Percentiles rank a stretch among this genome's conserved stretches.
Evolutionary conservation across 345 rosid species (phyloP).

Genomic region (Passiflora organensis): DNA sequence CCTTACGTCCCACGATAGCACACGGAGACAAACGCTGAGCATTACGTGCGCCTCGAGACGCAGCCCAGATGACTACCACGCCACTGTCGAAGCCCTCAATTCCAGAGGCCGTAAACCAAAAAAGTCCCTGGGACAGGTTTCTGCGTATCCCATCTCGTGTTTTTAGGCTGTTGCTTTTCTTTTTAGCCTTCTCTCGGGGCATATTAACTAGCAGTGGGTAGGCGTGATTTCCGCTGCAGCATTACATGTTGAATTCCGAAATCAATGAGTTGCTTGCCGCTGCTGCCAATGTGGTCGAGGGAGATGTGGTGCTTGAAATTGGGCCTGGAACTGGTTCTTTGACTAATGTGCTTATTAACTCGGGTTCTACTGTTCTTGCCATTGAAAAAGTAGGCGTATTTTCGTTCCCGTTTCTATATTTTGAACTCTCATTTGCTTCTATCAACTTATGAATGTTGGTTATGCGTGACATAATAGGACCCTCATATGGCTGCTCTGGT

Average conservation of each 20-base stretch:
- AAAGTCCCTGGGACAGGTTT: slow-evolving; percentile 92
- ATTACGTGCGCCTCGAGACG: slow-evolving; percentile 35
- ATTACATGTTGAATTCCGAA: slow-evolving; percentile 84
- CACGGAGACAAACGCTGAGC: slow-evolving; percentile 9
- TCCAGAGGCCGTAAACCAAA: slow-evolving; percentile 78
- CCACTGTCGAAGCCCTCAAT: slow-evolving; percentile 79
- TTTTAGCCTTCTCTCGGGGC: slow-evolving; percentile 3
- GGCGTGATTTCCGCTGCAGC: slow-evolving; percentile 38
- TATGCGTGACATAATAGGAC: slow-evolving; percentile 42
- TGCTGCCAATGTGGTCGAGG: slow-evolving; percentile 58
- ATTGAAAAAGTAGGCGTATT: slow-evolving; percentile 57
- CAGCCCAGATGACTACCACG: slow-evolving; percentile 74
- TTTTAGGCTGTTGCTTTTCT: background rate
- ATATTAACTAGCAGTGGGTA: slow-evolving; percentile 23
- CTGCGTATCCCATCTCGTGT: background rate
- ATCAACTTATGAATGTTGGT: background rate
- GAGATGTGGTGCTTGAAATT: slow-evolving; percentile 81
- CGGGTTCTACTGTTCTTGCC: slow-evolving; percentile 71
- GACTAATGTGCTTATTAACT: slow-evolving; percentile 60
- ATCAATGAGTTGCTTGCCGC: slow-evolving; percentile 59
- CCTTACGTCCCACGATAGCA: slow-evolving; percentile 7
- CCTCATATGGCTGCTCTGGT: slow-evolving; percentile 77
- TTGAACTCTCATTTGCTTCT: too few relatives aligned
- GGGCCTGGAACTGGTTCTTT: slow-evolving; percentile 97
- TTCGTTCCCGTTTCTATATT: too few relatives aligned